These are phyloP conservation scores for Aspergillus candidus DNA, from an alignment of 2,329 filamentous ascomycete genomes.

Conservation along the genomic window DNA sequence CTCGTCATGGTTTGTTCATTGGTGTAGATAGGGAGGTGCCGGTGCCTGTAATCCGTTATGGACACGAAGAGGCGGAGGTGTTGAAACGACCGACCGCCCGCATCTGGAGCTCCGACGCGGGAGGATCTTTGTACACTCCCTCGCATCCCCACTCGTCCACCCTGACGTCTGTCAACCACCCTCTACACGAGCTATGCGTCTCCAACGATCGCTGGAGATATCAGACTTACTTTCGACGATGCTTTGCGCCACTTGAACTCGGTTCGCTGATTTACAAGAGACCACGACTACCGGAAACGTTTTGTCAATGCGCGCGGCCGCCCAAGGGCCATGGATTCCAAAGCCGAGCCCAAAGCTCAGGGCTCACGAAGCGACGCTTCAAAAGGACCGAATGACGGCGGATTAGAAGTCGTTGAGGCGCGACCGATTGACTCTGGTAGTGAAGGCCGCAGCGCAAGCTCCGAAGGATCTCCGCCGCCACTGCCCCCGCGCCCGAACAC, in stretches of 20 bases:
- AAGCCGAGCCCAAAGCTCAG: slow-evolving; percentile 5
- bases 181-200: too few relatives aligned
- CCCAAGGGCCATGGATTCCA: slow-evolving; percentile 9
- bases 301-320: slow-evolving; percentile 7
- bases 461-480: slow-evolving; percentile 37
- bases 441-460: slow-evolving; percentile 18
- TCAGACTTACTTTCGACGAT: too few relatives aligned
- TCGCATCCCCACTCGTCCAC: not conserved
- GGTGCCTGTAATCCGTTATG: slow-evolving; percentile 4
- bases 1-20: slow-evolving; percentile 34
- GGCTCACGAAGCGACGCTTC: slow-evolving; percentile 1
- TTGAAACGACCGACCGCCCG: slow-evolving; percentile 8
- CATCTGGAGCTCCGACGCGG: slow-evolving; percentile 8
- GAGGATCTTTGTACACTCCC: not conserved
- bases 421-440: slow-evolving; percentile 11
- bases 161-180: not conserved
- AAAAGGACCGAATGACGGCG: slow-evolving; percentile 7
- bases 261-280: too few relatives aligned
- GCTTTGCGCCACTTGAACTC: too few relatives aligned
- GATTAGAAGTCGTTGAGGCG: slow-evolving; percentile 6
- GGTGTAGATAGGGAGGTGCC: slow-evolving; percentile 7
- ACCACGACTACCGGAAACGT: too few relatives aligned
- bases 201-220: too few relatives aligned
- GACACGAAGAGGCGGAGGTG: slow-evolving; percentile 6
- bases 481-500: slow-evolving; percentile 43